These are phyloP conservation scores for Xylariaceae sp. DNA, from an alignment of 2,329 filamentous ascomycete genomes.

Conservation along the genomic window DNA sequence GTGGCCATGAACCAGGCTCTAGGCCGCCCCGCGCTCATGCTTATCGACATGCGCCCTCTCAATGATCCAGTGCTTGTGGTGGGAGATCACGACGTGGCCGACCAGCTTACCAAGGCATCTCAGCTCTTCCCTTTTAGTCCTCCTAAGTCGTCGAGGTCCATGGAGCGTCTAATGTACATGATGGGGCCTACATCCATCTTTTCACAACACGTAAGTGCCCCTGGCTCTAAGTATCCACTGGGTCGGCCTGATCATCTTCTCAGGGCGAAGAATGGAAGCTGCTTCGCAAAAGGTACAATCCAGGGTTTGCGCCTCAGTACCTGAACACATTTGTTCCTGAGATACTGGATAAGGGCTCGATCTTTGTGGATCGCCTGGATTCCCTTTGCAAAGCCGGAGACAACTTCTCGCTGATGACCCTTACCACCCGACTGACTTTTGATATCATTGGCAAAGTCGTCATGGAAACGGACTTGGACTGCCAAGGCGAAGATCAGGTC, in stretches of 20 bases:
- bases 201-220: too few relatives aligned
- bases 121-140: slow-evolving; percentile 9
- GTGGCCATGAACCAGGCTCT: slow-evolving; percentile 19
- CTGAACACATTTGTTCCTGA: slow-evolving; percentile 28
- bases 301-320: slow-evolving; percentile 31
- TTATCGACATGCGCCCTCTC: slow-evolving; percentile 28
- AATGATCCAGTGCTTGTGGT: slow-evolving; percentile 25
- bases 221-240: too few relatives aligned
- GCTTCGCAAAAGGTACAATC: slow-evolving; percentile 28
- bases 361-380: slow-evolving; percentile 25
- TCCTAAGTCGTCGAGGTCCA: too few relatives aligned
- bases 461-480: slow-evolving; percentile 27
- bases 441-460: slow-evolving; percentile 30
- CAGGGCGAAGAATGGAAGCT: slow-evolving; percentile 25
- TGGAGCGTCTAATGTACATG: too few relatives aligned
- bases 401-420: slow-evolving; percentile 18
- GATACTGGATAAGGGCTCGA: slow-evolving; percentile 27
- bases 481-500: slow-evolving; percentile 16
- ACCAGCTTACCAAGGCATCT: slow-evolving; percentile 27
- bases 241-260: too few relatives aligned
- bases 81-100: slow-evolving; percentile 26
- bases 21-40: slow-evolving; percentile 25
- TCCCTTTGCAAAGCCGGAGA: slow-evolving; percentile 17
- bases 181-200: too few relatives aligned
- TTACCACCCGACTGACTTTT: slow-evolving; percentile 27